Evolutionary conservation across 352 stramenopile genomes (phyloP).

Genomic region (Globisporangium canariense): DNA sequence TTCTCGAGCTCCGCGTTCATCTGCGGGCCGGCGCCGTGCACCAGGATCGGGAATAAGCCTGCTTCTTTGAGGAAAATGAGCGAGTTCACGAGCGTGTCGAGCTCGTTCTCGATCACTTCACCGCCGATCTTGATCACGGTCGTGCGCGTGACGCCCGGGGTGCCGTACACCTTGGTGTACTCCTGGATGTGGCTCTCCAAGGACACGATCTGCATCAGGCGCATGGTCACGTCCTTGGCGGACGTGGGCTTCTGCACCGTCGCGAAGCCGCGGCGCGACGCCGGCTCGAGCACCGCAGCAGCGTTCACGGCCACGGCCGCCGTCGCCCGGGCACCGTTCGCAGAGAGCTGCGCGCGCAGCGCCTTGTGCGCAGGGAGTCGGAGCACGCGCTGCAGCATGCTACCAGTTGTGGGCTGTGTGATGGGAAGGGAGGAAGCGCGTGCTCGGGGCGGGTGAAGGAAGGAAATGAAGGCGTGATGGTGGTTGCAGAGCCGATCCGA

Average conservation of each 20-base stretch:
- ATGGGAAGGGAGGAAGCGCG: not conserved
- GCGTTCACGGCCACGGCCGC: not conserved
- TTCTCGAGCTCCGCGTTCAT: conserved; percentile 86
- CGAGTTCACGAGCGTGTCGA: conserved; percentile 81
- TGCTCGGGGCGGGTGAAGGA: not conserved
- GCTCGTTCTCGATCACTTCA: conserved; percentile 86
- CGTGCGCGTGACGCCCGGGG: conserved; percentile 61
- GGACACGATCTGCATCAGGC: conserved; percentile 53
- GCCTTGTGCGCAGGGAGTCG: conserved; percentile 17
- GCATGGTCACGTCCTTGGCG: conserved; percentile 54
- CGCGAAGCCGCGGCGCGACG: conserved; percentile 6
- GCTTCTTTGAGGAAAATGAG: conserved; percentile 82
- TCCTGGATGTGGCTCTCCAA: conserved; percentile 57
- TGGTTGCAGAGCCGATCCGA: not conserved
- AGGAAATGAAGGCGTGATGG: not conserved
- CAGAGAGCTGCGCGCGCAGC: conserved; percentile 11
- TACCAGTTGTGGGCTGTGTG: not conserved
- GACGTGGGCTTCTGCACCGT: conserved; percentile 26
- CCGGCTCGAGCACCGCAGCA: not conserved
- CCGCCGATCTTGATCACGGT: conserved; percentile 90
- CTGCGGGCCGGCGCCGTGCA: conserved; percentile 86
- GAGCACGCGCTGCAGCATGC: conserved; percentile 23
- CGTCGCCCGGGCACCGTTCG: conserved; percentile 2
- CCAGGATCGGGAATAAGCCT: conserved; percentile 82
- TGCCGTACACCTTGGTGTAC: conserved; percentile 74